Evolutionary conservation across 2,329 filamentous ascomycete genomes (phyloP).

Genomic region (Apiospora rasikravindrae): DNA sequence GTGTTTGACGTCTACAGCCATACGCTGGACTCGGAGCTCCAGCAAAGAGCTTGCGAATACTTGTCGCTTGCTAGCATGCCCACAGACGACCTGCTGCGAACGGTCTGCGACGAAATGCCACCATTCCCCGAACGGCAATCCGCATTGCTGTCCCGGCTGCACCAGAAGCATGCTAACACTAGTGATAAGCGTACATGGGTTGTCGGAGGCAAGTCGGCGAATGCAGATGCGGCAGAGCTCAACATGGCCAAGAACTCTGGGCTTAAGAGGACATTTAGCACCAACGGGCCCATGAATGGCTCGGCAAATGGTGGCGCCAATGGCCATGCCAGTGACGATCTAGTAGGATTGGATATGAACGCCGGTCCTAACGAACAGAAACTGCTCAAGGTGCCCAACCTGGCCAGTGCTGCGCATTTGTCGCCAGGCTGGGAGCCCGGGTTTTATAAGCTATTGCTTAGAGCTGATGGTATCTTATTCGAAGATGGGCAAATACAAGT

Average conservation of each 20-base stretch:
- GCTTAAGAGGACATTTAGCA: constrained; percentile 85
- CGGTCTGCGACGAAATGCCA: constrained; percentile 98
- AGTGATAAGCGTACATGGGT: constrained; percentile 98
- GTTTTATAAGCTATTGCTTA: constrained; percentile 81
- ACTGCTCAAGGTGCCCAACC: constrained; percentile 72
- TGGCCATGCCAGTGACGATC: constrained; percentile 64
- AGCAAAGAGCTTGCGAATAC: constrained; percentile 96
- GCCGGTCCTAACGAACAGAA: constrained; percentile 62
- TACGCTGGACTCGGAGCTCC: constrained; percentile 91
- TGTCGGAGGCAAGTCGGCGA: constrained; percentile 95
- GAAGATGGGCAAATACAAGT: constrained; percentile 95
- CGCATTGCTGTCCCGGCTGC: constrained; percentile 85
- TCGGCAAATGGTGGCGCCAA: constrained; percentile 53
- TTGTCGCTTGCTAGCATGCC: constrained; percentile 82
- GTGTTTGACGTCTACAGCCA: constrained; percentile 94
- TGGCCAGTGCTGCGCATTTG: constrained; percentile 89
- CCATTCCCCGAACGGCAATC: constrained; percentile 95
- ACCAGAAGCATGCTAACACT: constrained; percentile 91
- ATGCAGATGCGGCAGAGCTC: constrained; percentile 79
- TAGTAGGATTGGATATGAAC: constrained; percentile 83
- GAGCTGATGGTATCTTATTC: constrained; percentile 85
- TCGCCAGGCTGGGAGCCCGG: constrained; percentile 95
- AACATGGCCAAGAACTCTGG: constrained; percentile 80
- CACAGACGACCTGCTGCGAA: constrained; percentile 88
- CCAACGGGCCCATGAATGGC: constrained; percentile 54